Conservation (phyloP, 2,329 filamentous ascomycete species). For the Penicillium occitanis region DNA sequence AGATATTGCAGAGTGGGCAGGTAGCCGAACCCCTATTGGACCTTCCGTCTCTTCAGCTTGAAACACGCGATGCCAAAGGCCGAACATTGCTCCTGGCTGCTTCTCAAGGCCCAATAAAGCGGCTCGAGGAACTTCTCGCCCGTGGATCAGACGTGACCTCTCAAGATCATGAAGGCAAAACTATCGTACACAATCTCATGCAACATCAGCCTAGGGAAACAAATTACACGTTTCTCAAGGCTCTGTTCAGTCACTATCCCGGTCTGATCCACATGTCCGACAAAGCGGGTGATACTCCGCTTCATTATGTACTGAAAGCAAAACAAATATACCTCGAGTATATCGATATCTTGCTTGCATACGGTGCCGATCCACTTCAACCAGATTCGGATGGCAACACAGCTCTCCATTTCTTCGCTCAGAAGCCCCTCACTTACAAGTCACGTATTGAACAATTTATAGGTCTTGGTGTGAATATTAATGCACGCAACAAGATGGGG, state of each 20-base stretch:
- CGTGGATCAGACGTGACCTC: conserved; percentile 23
- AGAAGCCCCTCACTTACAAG: not conserved
- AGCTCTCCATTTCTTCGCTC: conserved; percentile 12
- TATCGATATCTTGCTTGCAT: conserved; percentile 7
- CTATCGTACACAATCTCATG: conserved; percentile 21
- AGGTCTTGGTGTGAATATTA: conserved; percentile 10
- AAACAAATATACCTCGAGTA: not conserved
- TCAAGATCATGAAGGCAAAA: conserved; percentile 24
- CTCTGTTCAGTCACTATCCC: not conserved
- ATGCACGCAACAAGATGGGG: conserved; percentile 12
- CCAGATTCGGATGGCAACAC: conserved; percentile 22
- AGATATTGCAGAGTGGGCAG: not conserved
- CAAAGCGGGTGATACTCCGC: conserved; percentile 19
- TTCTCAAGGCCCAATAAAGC: conserved; percentile 1
- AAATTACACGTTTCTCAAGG: not conserved
- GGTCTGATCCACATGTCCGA: not conserved
- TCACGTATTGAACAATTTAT: conserved; percentile 14
- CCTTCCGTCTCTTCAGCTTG: conserved; percentile 10
- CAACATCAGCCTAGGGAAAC: not conserved
- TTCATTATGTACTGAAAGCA: conserved; percentile 16
- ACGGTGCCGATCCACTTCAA: conserved; percentile 17
- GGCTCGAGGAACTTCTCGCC: conserved; percentile 20
- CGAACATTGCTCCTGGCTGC: conserved; percentile 19
- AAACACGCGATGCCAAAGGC: conserved; percentile 13
- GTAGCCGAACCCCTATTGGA: conserved; percentile 1